A percentile compares a stretch with the other conserved stretches of the same genome.
Evolutionary conservation across 2,329 filamentous ascomycete genomes (phyloP).

Genomic region (Cadophora luteo-olivacea): DNA sequence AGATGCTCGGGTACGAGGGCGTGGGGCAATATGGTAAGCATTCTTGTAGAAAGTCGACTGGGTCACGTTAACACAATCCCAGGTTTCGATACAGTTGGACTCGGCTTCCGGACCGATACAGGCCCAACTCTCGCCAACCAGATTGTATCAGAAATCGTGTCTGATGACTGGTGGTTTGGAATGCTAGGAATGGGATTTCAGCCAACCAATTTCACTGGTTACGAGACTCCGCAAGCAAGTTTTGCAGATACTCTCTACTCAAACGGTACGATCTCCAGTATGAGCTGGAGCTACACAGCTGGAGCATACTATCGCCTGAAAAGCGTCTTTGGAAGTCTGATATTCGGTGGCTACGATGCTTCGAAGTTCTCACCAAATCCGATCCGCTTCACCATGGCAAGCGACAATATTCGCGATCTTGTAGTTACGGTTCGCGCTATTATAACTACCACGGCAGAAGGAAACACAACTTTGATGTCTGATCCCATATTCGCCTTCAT

Average conservation of each 20-base stretch:
- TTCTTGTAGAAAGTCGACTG: not conserved
- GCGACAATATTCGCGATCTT: conserved; percentile 48
- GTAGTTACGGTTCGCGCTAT: conserved; percentile 49
- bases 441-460: conserved; percentile 38
- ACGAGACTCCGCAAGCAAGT: conserved; percentile 46
- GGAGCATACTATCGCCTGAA: conserved; percentile 48
- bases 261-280: conserved; percentile 46
- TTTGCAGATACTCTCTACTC: conserved; percentile 48
- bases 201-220: conserved; percentile 47
- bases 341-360: conserved; percentile 51
- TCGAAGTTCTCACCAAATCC: conserved; percentile 48
- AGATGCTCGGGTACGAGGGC: conserved; percentile 47
- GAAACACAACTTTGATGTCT: conserved; percentile 35
- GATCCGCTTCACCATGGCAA: conserved; percentile 49
- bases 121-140: conserved; percentile 35
- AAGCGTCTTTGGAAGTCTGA: conserved; percentile 48
- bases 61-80: not conserved
- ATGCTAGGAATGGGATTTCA: conserved; percentile 51
- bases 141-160: conserved; percentile 34
- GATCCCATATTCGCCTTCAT: conserved; percentile 39
- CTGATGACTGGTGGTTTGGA: conserved; percentile 40
- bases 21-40: conserved; percentile 38
- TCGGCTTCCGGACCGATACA: conserved; percentile 32
- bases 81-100: conserved; percentile 38
- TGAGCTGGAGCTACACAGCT: conserved; percentile 52